Evolutionary conservation across 2,329 filamentous ascomycete species (phyloP), one percentile per base, ranked within the genome.

Genomic region (Phialocephala sp.): DNA sequence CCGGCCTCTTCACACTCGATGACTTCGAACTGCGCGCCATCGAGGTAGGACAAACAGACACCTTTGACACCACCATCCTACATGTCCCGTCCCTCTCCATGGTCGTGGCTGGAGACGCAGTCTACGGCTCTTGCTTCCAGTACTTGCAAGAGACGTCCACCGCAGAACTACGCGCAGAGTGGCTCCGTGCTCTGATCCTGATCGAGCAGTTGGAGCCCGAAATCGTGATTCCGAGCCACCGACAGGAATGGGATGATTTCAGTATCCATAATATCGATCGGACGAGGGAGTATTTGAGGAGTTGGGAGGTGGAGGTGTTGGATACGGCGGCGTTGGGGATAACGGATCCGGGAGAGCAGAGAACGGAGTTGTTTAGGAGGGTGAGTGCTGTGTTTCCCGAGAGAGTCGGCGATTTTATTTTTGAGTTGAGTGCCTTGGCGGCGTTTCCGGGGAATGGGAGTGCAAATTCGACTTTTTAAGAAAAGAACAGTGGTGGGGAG

Each of bases 31-130:
- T 62, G 1, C 45, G 68, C n/a, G 73, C 72, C 14, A 63, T 76
- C n/a, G 68, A 72, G 22, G 68, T 71, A 2, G 73, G 74, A 32
- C 66, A 69, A 14, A 24, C 68, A 4, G 69, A 71, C 47, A 69
- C 74, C 15, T 62, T 72, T 39, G 69, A 74, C 56, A 75, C 75
- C 0, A 78, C 78, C 0, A 69, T 80, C 0, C 72, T 81, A 2
- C 75, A 75, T 55, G 73, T 79, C 0, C 79, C 79, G 0, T 68
- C 71, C 15, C 56, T 81, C 0, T 64, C 64, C 2, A 73, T 81
- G 4, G 79, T 75, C 0, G 76, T 79, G 1, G 73, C 73, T 0
- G 79, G 80, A 0, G 80, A 81, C 64, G 75, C 76, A n/a, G 77
- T 80, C 0, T 80, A 80, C 60, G 77, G 77, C 0, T 32, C 24